A percentile compares a stretch with the other conserved stretches of the same genome.
Conservation (phyloP, 2,329 filamentous ascomycete species). For the Colletotrichum karsti region DNA sequence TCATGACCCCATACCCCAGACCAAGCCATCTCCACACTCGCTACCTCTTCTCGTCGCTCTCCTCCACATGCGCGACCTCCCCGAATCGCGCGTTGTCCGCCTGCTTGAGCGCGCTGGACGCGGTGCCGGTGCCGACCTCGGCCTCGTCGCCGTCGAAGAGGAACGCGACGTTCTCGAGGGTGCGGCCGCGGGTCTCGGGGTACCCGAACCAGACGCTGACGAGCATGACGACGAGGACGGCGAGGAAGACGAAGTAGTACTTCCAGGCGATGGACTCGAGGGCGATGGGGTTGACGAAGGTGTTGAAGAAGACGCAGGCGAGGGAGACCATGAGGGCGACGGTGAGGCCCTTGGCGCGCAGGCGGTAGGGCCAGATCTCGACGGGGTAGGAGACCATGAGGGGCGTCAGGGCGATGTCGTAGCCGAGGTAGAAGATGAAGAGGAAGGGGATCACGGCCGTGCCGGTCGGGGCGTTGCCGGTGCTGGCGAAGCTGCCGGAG, state of each 20-base stretch:
- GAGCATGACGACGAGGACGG: constrained; percentile 32
- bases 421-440: constrained; percentile 47
- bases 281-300: constrained; percentile 52
- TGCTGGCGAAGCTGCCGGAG: constrained; percentile 16
- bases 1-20: too few species aligned
- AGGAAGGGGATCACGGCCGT: constrained; percentile 44
- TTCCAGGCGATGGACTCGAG: constrained; percentile 51
- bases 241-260: constrained; percentile 54
- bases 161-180: constrained; percentile 22
- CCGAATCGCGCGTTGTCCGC: neutral
- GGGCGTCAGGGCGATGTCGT: constrained; percentile 22
- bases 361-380: constrained; percentile 23
- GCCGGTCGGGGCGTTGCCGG: constrained; percentile 30
- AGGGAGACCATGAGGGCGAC: constrained; percentile 10
- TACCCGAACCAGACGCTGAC: constrained; percentile 13
- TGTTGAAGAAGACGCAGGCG: constrained; percentile 32
- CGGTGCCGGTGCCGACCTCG: neutral
- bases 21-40: too few species aligned
- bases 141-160: constrained; percentile 24
- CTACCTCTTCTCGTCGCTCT: neutral
- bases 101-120: neutral
- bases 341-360: constrained; percentile 12
- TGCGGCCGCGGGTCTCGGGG: constrained; percentile 24
- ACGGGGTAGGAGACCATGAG: constrained; percentile 21
- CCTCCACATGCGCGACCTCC: neutral